Evolutionary conservation across 768 basidiomycete genomes (phyloP), one percentile per base, ranked within the genome.

Genomic region (Leccinum uliginosum): DNA sequence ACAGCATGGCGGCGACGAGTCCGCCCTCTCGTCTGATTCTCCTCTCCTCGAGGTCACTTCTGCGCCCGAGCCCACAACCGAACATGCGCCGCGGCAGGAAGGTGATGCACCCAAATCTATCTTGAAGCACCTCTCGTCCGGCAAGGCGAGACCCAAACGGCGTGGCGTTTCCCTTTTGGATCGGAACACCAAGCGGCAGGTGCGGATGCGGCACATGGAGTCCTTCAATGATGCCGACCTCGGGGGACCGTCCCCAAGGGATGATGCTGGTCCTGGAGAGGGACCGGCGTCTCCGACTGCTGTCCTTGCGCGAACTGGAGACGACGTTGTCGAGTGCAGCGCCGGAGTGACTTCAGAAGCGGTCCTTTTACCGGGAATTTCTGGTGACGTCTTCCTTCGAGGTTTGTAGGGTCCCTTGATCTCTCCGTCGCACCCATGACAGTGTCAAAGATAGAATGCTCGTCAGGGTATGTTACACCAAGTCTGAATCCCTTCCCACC

Each of bases 391-490:
- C 10, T 70, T 89, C n/a, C 78, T 93, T 74, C 77, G 88, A 80
- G 93, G 93, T 93, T 62, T 58, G 75, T 55, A 34, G 53, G 46
- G 34, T 29, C 26, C 19, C n/a, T 46, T 45, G 19, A 10, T 44
- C 27, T n/a, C 19, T 34, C 19, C 40, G 21, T 54, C 43, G 17
- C 10, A 10, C 23, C 12, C 8, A 49, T 73, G 64, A 73, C 48
- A 21, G 59, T 49, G 19, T 49, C 38, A 62, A 67, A 96, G 95
- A 96, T 72, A 81, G 95, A 59, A 95, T 97, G 93, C 79, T 95
- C 6, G 86, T 97, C 27, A 78, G 87, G 55, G 80, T 89, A 2
- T 83, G 81, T 45, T 84, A 87, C 69, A 84, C 83, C 12, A 80
- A 80, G 56, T 74, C 74, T 1, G 82, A 83, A 57, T 70, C 71